Conservation (phyloP, 140 eudicot species). For the Cichorium intybus region DNA sequence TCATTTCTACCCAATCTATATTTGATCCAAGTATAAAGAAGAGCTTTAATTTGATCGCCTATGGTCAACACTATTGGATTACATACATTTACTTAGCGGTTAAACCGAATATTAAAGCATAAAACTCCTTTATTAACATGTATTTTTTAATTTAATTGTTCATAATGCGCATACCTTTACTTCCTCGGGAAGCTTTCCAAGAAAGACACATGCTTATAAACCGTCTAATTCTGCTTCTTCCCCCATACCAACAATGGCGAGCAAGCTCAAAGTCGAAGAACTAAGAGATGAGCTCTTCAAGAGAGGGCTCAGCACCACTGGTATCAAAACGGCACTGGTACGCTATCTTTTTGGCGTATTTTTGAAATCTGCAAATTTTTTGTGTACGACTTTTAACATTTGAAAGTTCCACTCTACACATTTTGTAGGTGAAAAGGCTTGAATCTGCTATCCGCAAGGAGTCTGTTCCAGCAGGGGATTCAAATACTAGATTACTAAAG, state of each 20-base stretch:
- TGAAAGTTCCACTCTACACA: background rate
- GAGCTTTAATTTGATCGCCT: no score
- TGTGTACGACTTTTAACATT: background rate
- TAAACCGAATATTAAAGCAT: no score
- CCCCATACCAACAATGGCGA: slow-evolving; percentile 39
- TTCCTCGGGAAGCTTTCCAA: slow-evolving; percentile 29
- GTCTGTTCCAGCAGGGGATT: slow-evolving; percentile 10
- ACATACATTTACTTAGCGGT: no score
- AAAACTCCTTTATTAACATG: no score
- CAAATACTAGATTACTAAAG: slow-evolving; percentile 27
- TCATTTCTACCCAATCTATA: no score
- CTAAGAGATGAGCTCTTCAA: slow-evolving; percentile 60
- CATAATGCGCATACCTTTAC: no score
- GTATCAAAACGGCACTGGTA: slow-evolving; percentile 68
- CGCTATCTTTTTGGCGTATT: background rate
- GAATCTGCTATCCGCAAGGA: slow-evolving; percentile 54
- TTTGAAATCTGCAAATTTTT: background rate
- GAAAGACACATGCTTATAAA: background rate
- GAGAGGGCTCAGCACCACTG: slow-evolving; percentile 72
- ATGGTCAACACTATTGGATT: no score
- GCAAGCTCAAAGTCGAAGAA: slow-evolving; percentile 53
- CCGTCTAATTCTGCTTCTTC: background rate
- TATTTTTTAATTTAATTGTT: no score
- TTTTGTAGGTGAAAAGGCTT: slow-evolving; percentile 62
- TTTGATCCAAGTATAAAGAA: no score